phyloP scores from a whole-genome alignment of 2,329 filamentous ascomycete genomes.

The Verticillium nubilum region DNA sequence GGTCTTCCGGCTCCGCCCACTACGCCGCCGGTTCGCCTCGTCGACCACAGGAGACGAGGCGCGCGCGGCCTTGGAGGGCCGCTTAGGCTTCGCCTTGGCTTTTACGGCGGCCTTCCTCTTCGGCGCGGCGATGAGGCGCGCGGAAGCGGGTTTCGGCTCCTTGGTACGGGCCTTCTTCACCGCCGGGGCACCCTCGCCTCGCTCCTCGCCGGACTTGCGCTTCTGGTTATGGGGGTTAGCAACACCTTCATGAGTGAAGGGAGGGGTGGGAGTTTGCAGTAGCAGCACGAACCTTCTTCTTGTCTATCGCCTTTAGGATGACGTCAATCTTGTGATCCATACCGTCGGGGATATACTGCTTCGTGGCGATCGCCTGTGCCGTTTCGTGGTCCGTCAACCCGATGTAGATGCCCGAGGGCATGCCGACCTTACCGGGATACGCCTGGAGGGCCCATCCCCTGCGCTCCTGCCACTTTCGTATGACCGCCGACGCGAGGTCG shows the following conservation, averaged over 20 bases:
- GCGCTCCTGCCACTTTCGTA: conserved; percentile 80
- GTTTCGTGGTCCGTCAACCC: conserved; percentile 69
- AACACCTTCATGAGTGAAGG: no score
- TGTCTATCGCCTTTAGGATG: conserved; percentile 58
- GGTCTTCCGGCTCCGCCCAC: conserved; percentile 42
- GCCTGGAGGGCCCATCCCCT: conserved; percentile 83
- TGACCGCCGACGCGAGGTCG: conserved; percentile 77
- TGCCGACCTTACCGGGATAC: conserved; percentile 72
- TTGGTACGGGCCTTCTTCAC: conserved; percentile 31
- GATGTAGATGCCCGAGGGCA: conserved; percentile 75
- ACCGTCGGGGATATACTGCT: conserved; percentile 74
- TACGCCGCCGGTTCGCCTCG: conserved; percentile 46
- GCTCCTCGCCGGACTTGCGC: conserved; percentile 49
- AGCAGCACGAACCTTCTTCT: conserved; percentile 55
- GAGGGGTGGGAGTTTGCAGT: no score
- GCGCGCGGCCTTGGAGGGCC: conserved; percentile 20
- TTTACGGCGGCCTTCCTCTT: conserved; percentile 20
- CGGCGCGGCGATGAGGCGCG: conserved; percentile 17
- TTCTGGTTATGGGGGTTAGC: conserved; percentile 40
- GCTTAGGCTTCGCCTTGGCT: conserved; percentile 20
- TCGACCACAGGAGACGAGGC: conserved; percentile 12
- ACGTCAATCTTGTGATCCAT: conserved; percentile 72
- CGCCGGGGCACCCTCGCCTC: conserved; percentile 36
- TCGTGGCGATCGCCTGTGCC: conserved; percentile 81
- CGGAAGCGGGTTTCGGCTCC: conserved; percentile 22